Conservation (phyloP, 139 green algal genomes). For the Mesostigma viride region DNA sequence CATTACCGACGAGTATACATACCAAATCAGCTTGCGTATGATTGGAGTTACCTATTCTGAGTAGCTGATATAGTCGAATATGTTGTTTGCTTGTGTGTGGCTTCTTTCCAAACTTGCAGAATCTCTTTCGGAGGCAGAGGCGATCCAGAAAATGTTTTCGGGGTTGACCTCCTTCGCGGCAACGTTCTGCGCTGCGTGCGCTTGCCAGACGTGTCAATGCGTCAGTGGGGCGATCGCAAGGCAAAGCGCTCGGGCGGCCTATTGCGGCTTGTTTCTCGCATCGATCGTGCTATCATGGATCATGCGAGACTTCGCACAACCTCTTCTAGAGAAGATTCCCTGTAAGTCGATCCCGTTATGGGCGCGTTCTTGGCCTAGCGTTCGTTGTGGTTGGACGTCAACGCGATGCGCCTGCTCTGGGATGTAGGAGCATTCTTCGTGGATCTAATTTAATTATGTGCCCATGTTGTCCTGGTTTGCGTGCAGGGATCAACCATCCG, state of each 20-base stretch:
- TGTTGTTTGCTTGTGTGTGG: too few relatives aligned
- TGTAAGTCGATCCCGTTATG: constrained; percentile 35
- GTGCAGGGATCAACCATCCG: constrained; percentile 37
- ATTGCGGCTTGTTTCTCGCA: constrained; percentile 75
- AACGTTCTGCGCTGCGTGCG: constrained; percentile 24
- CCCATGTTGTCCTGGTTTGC: neutral
- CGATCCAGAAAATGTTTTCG: too few relatives aligned
- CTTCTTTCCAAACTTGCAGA: too few relatives aligned
- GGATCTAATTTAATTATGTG: neutral
- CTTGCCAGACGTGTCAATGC: constrained; percentile 26
- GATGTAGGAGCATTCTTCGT: neutral
- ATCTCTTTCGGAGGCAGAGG: too few relatives aligned
- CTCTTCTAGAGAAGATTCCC: constrained; percentile 82
- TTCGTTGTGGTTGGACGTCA: neutral
- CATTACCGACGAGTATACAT: too few relatives aligned
- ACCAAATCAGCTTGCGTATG: too few relatives aligned
- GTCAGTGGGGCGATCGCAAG: constrained; percentile 13
- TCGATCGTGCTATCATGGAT: constrained; percentile 75
- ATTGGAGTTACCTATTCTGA: too few relatives aligned
- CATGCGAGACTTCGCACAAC: constrained; percentile 80
- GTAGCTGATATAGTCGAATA: too few relatives aligned
- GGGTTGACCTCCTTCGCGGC: constrained; percentile 12
- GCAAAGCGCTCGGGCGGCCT: constrained; percentile 32
- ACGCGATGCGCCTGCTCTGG: too few relatives aligned
- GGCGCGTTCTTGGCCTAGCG: neutral